Evolutionary conservation across 345 rosid species (phyloP).

Genomic region (Corchorus olitorius): DNA sequence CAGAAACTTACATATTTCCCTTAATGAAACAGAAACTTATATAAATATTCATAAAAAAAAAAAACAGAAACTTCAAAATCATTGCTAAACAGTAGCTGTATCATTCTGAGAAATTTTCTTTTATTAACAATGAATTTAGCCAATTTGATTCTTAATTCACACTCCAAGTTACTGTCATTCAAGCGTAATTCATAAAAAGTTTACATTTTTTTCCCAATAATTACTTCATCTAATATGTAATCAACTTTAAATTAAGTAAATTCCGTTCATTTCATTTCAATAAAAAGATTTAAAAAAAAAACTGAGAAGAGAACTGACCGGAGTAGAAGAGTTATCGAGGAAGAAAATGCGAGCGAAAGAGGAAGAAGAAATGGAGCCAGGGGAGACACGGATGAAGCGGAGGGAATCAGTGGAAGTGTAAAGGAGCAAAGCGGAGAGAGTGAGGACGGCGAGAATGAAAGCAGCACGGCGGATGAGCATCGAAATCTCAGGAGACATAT

Average conservation of each 20-base stretch:
- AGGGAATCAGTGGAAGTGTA: constrained; percentile 34
- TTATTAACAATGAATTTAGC: too few species aligned
- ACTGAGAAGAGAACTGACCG: constrained; percentile 1
- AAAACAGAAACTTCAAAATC: too few species aligned
- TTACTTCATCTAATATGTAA: not conserved
- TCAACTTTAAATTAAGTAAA: not conserved
- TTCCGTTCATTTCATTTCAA: too few species aligned
- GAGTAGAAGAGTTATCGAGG: constrained; percentile 10
- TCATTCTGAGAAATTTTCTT: too few species aligned
- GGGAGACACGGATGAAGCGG: constrained; percentile 23
- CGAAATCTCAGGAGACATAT: constrained; percentile 21
- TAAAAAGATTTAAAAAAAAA: not conserved
- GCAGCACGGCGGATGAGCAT: constrained; percentile 26
- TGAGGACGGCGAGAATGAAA: constrained; percentile 25
- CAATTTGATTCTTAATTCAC: too few species aligned
- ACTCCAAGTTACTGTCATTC: not conserved
- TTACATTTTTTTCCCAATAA: not conserved
- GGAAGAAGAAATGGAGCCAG: constrained; percentile 21
- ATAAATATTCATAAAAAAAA: too few species aligned
- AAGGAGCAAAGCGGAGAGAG: constrained; percentile 36
- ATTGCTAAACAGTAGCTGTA: too few species aligned
- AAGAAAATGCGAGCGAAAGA: constrained; percentile 23
- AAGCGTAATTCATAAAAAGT: not conserved
- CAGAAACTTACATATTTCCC: too few species aligned
- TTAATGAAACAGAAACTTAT: too few species aligned